Evolutionary conservation across 2,329 filamentous ascomycete species (phyloP), one percentile per base, ranked within the genome.

Genomic region (Rhynchosporium agropyri): DNA sequence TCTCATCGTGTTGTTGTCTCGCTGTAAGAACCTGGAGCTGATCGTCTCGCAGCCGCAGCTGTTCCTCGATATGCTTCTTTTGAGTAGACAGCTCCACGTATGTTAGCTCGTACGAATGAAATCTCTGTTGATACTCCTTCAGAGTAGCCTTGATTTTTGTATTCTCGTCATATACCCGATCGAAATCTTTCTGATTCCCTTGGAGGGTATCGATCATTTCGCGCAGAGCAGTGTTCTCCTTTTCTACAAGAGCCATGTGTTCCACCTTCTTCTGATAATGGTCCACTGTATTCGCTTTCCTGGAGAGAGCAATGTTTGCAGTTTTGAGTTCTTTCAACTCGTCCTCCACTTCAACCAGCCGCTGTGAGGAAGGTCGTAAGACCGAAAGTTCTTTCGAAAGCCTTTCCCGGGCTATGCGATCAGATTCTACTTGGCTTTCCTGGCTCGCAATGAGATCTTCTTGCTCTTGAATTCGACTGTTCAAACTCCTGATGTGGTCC

Each of bases 361-460:
- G 79, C 46, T 80, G 77, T 40, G 80, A 72, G 76, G 80, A 61
- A 75, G 76, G 57, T 28, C 77, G 78, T 36, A 85, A 74, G 46
- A 76, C 75, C 57, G 77, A 74, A 42, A 85, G 79, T 66, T 86
- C 83, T 64, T 77, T 78, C 59, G 77, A 74, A 38, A 84, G 72
- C 33, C 75, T 77, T 49, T 78, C 77, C 67, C 78, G 72, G 2
- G 77, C 74, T 15, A 77, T 73, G 20, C 77, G 76, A 65, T 81
- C 75, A 38, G 82, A 79, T 62, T 89, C 84, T 10, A 88, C 76
- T 68, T 90, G 84, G 26, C 83, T 81, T 73, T 93, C 90, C 68
- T 91, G 84, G 29, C 80, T 83, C 45, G 86, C 85, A 71, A 93
- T 92, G 56, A 91, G 79, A 63, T 88, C 82, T 73, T 91, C 87